phyloP scores from a whole-genome alignment of 495 filamentous ascomycete genomes.

The Podospora comata region DNA sequence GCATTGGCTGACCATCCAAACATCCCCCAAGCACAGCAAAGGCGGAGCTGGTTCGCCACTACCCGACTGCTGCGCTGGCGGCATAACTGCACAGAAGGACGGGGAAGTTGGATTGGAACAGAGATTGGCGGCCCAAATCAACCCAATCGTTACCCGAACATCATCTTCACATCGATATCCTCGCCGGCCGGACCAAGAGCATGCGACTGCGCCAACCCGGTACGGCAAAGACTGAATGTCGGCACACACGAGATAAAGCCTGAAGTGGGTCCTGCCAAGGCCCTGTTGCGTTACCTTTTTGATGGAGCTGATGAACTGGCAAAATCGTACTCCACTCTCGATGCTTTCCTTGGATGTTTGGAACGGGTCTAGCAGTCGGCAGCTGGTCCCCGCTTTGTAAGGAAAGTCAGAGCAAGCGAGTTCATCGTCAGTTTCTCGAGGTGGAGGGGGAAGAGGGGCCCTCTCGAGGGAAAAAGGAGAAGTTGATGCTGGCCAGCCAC shows the following conservation, averaged over 20 bases:
- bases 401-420: not conserved
- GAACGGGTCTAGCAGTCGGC: not conserved
- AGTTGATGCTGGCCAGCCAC: not conserved
- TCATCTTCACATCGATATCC: not conserved
- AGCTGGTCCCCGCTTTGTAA: not conserved
- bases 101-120: not conserved
- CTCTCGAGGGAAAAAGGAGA: not conserved
- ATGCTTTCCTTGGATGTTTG: not conserved
- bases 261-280: slow-evolving; percentile 18
- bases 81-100: not conserved
- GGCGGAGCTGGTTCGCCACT: not conserved
- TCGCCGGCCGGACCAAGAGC: not conserved
- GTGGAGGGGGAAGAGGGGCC: no score
- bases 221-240: not conserved
- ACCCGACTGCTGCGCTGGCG: not conserved
- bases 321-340: not conserved
- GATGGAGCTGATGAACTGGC: slow-evolving; percentile 22
- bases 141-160: slow-evolving; percentile 11
- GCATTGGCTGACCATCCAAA: slow-evolving; percentile 2
- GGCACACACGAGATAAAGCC: not conserved
- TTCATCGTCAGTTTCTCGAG: not conserved
- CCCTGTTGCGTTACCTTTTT: slow-evolving; percentile 7
- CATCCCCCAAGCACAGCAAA: not conserved
- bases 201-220: not conserved
- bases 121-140: slow-evolving; percentile 3